These are phyloP conservation scores for Phytophthora vignae DNA, from an alignment of 352 stramenopile species.

Conservation along the genomic window DNA sequence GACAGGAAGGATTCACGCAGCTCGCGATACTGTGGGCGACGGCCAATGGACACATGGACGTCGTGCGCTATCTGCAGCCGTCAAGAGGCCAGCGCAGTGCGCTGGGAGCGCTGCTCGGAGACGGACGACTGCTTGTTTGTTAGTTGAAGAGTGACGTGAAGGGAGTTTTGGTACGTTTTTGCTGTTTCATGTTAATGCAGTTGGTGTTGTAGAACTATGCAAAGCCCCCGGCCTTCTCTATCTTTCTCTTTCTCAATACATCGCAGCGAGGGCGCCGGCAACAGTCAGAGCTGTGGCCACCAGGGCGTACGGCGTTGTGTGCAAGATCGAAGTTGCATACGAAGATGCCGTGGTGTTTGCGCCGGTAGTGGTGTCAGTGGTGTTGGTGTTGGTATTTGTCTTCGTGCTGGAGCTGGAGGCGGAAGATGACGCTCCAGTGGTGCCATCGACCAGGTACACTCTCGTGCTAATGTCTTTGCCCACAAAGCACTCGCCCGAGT, in stretches of 20 bases:
- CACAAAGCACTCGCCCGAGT: background rate
- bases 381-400: background rate
- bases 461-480: background rate
- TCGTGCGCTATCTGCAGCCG: constrained; percentile 36
- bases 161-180: background rate
- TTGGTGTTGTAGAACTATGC: background rate
- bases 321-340: background rate
- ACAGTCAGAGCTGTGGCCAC: background rate
- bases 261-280: background rate
- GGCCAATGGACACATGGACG: constrained; percentile 35
- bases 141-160: background rate
- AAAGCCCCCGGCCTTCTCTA: background rate
- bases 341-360: background rate
- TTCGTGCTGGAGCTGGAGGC: background rate
- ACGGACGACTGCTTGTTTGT: constrained; percentile 29
- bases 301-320: background rate
- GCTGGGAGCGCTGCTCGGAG: constrained; percentile 19
- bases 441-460: background rate
- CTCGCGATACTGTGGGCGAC: constrained; percentile 44
- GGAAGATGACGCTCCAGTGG: background rate
- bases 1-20: constrained; percentile 36
- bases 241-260: background rate
- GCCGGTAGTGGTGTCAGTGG: no score
- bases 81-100: constrained; percentile 12
- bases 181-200: background rate